Evolutionary conservation across 164 flowering plant genomes (phyloP).

Genomic region (Liriodendron chinense): DNA sequence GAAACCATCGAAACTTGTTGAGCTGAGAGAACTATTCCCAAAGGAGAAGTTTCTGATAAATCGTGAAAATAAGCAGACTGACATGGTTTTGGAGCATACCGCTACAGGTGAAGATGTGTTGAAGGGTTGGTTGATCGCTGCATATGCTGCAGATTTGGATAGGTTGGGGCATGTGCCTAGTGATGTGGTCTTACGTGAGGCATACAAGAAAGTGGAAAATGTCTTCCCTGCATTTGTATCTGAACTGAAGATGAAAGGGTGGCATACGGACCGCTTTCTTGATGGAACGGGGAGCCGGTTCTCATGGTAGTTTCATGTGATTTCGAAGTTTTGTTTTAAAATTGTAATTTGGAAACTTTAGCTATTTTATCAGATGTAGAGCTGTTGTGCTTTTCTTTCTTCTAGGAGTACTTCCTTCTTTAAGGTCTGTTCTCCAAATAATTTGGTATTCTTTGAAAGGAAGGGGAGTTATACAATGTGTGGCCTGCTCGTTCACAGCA

Average conservation of each 20-base stretch:
- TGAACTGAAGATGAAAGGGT: constrained; percentile 70
- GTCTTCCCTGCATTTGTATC: constrained; percentile 57
- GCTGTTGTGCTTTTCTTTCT: neutral
- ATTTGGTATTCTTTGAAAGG: neutral
- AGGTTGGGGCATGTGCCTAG: constrained; percentile 25
- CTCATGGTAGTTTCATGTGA: constrained; percentile 38
- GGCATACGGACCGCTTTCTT: constrained; percentile 95
- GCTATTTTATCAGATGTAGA: neutral
- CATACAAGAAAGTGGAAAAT: constrained; percentile 62
- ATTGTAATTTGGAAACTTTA: neutral
- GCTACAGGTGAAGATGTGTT: constrained; percentile 94
- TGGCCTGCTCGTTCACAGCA: too few species aligned
- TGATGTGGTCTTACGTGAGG: constrained; percentile 34
- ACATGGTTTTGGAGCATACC: constrained; percentile 70
- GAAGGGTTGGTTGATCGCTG: constrained; percentile 94
- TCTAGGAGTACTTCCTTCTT: neutral
- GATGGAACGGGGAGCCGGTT: constrained; percentile 88
- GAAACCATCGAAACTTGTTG: constrained; percentile 53
- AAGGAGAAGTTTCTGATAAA: constrained; percentile 70
- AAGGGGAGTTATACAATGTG: neutral
- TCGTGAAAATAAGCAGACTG: constrained; percentile 44
- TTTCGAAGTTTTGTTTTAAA: neutral
- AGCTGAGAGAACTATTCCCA: constrained; percentile 55
- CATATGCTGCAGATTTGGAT: constrained; percentile 58
- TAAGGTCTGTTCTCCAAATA: neutral